Evolutionary conservation across 176 grass and related monocot genomes (phyloP).

Genomic region (Elymus sibiricus): DNA sequence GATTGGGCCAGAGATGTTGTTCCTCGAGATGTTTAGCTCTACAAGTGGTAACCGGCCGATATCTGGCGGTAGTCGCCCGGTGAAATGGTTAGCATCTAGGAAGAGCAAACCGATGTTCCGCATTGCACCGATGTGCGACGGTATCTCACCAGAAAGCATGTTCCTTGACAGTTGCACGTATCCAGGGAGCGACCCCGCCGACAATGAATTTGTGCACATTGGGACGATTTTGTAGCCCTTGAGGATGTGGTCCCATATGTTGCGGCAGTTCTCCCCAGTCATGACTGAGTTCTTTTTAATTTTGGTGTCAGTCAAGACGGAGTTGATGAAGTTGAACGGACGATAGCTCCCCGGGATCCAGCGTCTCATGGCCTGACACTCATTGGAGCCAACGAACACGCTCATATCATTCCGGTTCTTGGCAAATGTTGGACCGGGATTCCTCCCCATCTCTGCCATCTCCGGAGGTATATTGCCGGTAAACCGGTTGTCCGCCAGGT

Average conservation of each 20-base stretch:
- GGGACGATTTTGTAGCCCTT: constrained; percentile 77
- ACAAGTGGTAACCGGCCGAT: constrained; percentile 60
- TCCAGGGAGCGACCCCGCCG: constrained; percentile 46
- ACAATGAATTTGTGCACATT: constrained; percentile 47
- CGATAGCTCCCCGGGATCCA: constrained; percentile 84
- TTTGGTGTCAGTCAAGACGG: not conserved
- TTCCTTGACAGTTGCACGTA: constrained; percentile 80
- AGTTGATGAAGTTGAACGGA: constrained; percentile 77
- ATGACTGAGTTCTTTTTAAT: constrained; percentile 24
- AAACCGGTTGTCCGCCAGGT: constrained; percentile 56
- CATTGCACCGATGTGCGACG: constrained; percentile 46
- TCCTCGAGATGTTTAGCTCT: constrained; percentile 62
- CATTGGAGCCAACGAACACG: constrained; percentile 49
- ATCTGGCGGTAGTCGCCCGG: constrained; percentile 43
- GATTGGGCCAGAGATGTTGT: constrained; percentile 59
- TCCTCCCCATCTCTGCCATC: constrained; percentile 52
- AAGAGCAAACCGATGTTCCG: constrained; percentile 62
- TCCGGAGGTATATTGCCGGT: constrained; percentile 55
- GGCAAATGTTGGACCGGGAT: constrained; percentile 62
- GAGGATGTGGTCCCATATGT: constrained; percentile 57
- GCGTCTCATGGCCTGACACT: constrained; percentile 68
- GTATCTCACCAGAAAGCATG: constrained; percentile 54
- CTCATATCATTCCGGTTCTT: constrained; percentile 29
- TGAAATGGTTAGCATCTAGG: constrained; percentile 52
- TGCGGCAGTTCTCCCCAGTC: constrained; percentile 63